These are phyloP conservation scores for Phytophthora niederhauseri DNA, from an alignment of 352 stramenopile genomes.

Conservation along the genomic window DNA sequence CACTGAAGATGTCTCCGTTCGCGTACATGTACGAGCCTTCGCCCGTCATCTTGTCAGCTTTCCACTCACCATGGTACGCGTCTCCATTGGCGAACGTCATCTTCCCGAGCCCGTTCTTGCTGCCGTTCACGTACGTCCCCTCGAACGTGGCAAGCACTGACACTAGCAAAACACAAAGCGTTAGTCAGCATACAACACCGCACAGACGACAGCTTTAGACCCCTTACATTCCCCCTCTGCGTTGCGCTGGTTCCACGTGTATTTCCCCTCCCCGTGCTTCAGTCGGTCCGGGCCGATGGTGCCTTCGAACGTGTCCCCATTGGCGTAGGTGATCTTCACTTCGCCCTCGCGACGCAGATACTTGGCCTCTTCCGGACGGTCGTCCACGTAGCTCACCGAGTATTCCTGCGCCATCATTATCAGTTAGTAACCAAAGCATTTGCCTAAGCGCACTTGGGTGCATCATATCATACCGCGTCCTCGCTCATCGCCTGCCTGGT, in stretches of 20 bases:
- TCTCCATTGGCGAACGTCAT: slow-evolving; percentile 93
- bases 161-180: slow-evolving; percentile 34
- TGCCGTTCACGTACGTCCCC: slow-evolving; percentile 86
- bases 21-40: slow-evolving; percentile 93
- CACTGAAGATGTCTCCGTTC: slow-evolving; percentile 93
- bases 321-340: slow-evolving; percentile 90
- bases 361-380: slow-evolving; percentile 85
- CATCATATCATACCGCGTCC: slow-evolving; percentile 40
- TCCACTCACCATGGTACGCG: slow-evolving; percentile 91
- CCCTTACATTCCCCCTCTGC: slow-evolving; percentile 68
- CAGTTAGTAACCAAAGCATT: background rate
- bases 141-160: slow-evolving; percentile 84
- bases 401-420: slow-evolving; percentile 54
- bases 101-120: slow-evolving; percentile 88
- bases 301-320: slow-evolving; percentile 93
- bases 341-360: slow-evolving; percentile 85
- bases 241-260: slow-evolving; percentile 81
- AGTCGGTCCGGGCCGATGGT: slow-evolving; percentile 73
- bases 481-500: slow-evolving; percentile 42
- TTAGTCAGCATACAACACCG: background rate
- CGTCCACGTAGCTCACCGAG: slow-evolving; percentile 85
- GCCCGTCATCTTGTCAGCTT: slow-evolving; percentile 83
- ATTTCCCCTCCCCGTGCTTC: slow-evolving; percentile 90
- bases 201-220: background rate
- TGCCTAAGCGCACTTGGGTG: background rate